Evolutionary conservation across 2,329 filamentous ascomycete species (phyloP).

Genomic region (Dactylellina parvicollis): DNA sequence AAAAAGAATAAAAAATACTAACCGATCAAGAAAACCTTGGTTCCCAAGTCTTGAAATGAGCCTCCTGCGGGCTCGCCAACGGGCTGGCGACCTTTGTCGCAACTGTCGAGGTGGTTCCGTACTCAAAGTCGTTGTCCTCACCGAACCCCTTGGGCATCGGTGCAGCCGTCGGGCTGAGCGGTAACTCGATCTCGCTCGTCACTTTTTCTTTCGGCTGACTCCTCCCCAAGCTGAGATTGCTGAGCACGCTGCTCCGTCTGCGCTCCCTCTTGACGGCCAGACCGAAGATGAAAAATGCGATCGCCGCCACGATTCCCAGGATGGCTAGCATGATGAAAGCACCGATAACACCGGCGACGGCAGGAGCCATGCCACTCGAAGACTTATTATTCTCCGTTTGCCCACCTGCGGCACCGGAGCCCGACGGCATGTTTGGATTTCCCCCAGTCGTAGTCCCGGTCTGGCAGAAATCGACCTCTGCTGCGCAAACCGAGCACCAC

Average conservation of each 20-base stretch:
- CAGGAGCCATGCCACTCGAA: slow-evolving; percentile 20
- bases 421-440: too few relatives aligned
- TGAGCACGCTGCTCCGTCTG: slow-evolving; percentile 41
- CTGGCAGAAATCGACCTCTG: slow-evolving; percentile 21
- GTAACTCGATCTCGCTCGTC: slow-evolving; percentile 44
- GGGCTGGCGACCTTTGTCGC: slow-evolving; percentile 45
- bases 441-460: neutral
- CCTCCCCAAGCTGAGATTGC: slow-evolving; percentile 26
- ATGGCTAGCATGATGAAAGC: slow-evolving; percentile 35
- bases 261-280: slow-evolving; percentile 35
- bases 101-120: slow-evolving; percentile 37
- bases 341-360: slow-evolving; percentile 45
- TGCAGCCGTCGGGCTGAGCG: slow-evolving; percentile 37
- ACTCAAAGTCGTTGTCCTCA: slow-evolving; percentile 43
- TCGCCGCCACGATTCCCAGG: slow-evolving; percentile 17
- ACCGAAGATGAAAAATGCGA: slow-evolving; percentile 43
- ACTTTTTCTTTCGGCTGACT: slow-evolving; percentile 38
- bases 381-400: too few relatives aligned
- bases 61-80: slow-evolving; percentile 39
- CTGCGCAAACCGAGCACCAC: slow-evolving; percentile 28
- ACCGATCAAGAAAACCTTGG: neutral
- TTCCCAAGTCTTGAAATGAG: slow-evolving; percentile 41
- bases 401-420: too few relatives aligned
- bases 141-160: slow-evolving; percentile 25
- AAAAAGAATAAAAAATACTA: neutral